Conservation (phyloP, 2,329 filamentous ascomycete species). For the Tolypocladium cylindrosporum region DNA sequence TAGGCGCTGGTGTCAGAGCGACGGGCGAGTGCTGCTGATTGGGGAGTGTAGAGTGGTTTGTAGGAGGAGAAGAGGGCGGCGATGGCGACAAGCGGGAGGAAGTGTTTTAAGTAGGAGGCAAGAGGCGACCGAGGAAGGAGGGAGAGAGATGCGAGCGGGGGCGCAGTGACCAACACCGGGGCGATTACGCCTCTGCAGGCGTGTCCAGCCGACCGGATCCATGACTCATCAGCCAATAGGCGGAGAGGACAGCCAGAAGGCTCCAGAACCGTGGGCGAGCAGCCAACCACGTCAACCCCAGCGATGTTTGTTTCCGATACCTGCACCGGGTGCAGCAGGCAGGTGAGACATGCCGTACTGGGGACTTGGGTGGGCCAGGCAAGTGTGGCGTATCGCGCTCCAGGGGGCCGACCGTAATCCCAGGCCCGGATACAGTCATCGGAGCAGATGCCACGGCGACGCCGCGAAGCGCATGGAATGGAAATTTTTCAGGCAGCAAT, state of each 20-base stretch:
- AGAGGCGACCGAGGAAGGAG: conserved; percentile 4
- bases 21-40: conserved; percentile 4
- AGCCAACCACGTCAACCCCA: too few species aligned
- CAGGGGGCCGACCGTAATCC: conserved; percentile 3
- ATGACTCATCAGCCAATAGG: conserved; percentile 28
- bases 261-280: conserved; percentile 22
- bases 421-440: conserved; percentile 2
- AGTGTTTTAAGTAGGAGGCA: conserved; percentile 22
- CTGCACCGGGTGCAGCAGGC: not conserved
- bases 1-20: conserved; percentile 2
- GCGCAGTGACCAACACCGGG: conserved; percentile 17
- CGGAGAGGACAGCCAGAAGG: conserved; percentile 18
- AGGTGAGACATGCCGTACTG: conserved; percentile 8
- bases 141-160: conserved; percentile 13
- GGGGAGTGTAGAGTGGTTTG: conserved; percentile 8
- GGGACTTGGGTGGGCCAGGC: conserved; percentile 3
- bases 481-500: not conserved
- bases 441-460: not conserved
- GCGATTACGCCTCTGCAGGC: conserved; percentile 11
- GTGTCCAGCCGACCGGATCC: conserved; percentile 9
- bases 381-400: not conserved
- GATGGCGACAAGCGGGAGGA: conserved; percentile 11
- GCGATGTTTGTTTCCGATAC: conserved; percentile 12
- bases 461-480: not conserved
- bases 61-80: conserved; percentile 4